Evolutionary conservation across 805 yeast species (phyloP).

Genomic region (Kluyveromyces aestuarii): DNA sequence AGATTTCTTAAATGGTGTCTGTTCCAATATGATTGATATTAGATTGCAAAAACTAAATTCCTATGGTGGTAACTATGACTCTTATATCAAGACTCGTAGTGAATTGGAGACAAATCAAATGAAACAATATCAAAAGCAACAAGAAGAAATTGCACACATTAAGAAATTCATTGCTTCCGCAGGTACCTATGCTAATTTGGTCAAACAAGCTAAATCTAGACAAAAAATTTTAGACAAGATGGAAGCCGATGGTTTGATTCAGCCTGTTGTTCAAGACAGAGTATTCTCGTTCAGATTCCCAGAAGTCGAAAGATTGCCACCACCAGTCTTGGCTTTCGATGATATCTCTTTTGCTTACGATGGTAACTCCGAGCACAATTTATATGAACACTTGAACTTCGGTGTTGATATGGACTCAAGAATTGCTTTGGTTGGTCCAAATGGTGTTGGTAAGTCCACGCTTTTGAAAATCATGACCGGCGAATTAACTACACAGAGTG

Average conservation of each 20-base stretch:
- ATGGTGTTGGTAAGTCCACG: slow-evolving; percentile 98
- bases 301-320: slow-evolving; percentile 93
- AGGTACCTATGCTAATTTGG: slow-evolving; percentile 98
- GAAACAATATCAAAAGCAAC: slow-evolving; percentile 96
- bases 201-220: slow-evolving; percentile 97
- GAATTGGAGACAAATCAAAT: slow-evolving; percentile 95
- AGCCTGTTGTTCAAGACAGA: slow-evolving; percentile 86
- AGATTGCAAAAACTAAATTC: slow-evolving; percentile 62
- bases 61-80: slow-evolving; percentile 98
- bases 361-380: slow-evolving; percentile 71
- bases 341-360: slow-evolving; percentile 89
- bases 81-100: slow-evolving; percentile 86
- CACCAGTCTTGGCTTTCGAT: slow-evolving; percentile 96
- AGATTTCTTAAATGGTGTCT: slow-evolving; percentile 98
- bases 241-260: slow-evolving; percentile 98
- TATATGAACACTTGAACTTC: slow-evolving; percentile 84
- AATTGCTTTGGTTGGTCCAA: slow-evolving; percentile 95
- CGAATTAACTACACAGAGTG: slow-evolving; percentile 76
- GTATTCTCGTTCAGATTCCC: slow-evolving; percentile 93
- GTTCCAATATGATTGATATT: slow-evolving; percentile 98
- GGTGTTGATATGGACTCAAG: slow-evolving; percentile 99
- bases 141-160: slow-evolving; percentile 96
- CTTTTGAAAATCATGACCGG: slow-evolving; percentile 96
- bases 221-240: slow-evolving; percentile 98
- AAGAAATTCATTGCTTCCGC: slow-evolving; percentile 99